Base-by-base conservation (phyloP, 768 basidiomycete genomes). In the Hemileccinum rubropunctum region DNA sequence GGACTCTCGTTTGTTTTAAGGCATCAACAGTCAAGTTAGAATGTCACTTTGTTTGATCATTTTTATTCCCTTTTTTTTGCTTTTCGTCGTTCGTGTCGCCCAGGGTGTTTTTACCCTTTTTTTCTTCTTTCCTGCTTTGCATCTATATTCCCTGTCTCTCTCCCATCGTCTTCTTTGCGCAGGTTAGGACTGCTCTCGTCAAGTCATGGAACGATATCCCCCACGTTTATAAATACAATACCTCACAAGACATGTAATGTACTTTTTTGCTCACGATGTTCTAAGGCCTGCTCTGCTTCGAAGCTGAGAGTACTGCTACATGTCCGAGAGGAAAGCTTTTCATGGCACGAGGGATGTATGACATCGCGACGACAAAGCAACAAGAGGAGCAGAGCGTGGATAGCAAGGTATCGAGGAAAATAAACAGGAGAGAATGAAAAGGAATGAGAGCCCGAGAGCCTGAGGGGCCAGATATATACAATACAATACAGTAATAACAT, bases 21-120 rank as follows among this genome's bases (percentile, higher is more conserved):
- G 12, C 20, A 36, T 42, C 23, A 28, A 43, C 27, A 23, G 44
- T 40, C 47, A 4, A 42, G 38, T 44, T 17, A 18, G 32, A 27
- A 47, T 35, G 15, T 27, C n/a, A 46, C 48, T 58, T 54, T 23
- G 23, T 45, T 61, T 57, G 53, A 44, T 59, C 56, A 52, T 68
- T 50, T 62, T 65, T 62, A 62, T 66, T 64, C 45, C 57, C 50
- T 50, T 58, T 56, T 53, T 55, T 57, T 51, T 23, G 28, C 42
- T 53, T 59, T 54, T 53, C 17, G 45, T 28, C 26, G 9, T 30
- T 30, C 28, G 28, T 12, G 4, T 30, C 28, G 21, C 54, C 51
- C 14, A 27, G 32, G 39, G 34, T 27, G 33, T 20, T 21, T 36
- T 30, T 30, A 30, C 28, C 9, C 28, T 26, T 28, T 17, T 13